Evolutionary conservation across 2,329 filamentous ascomycete genomes (phyloP).

Genomic region (Nemania bipapillata): DNA sequence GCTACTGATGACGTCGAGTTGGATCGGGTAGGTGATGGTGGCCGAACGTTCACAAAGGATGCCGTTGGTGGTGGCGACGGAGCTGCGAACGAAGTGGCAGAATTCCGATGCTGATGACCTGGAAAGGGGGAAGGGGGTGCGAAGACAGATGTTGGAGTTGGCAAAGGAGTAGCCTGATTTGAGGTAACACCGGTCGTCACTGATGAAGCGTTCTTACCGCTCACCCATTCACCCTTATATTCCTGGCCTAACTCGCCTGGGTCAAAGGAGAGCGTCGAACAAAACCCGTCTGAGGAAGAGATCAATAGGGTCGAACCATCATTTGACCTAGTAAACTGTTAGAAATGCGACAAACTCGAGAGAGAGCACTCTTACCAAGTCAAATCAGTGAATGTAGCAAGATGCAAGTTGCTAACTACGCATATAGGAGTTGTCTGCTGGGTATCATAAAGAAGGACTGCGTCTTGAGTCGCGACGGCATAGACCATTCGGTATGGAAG

Average conservation of each 20-base stretch:
- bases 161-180: conserved; percentile 73
- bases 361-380: conserved; percentile 75
- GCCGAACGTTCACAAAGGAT: conserved; percentile 71
- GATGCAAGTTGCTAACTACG: conserved; percentile 95
- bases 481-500: conserved; percentile 95
- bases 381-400: conserved; percentile 95
- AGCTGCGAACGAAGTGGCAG: conserved; percentile 66
- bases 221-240: conserved; percentile 75
- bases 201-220: conserved; percentile 58
- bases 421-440: conserved; percentile 94
- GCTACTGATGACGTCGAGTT: conserved; percentile 85
- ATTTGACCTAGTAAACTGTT: conserved; percentile 68
- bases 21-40: conserved; percentile 83
- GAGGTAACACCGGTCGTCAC: conserved; percentile 59
- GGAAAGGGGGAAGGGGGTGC: conserved; percentile 70
- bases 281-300: conserved; percentile 98
- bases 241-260: conserved; percentile 85
- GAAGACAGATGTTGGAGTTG: conserved; percentile 74
- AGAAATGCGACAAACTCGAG: conserved; percentile 32
- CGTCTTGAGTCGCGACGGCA: conserved; percentile 95
- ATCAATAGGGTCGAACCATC: conserved; percentile 85
- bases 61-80: conserved; percentile 68
- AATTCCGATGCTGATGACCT: conserved; percentile 67
- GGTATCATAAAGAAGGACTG: conserved; percentile 93
- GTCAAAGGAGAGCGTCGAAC: conserved; percentile 86